Evolutionary conservation across 495 filamentous ascomycete genomes (phyloP), one percentile per base, ranked within the genome.

Genomic region (Neurospora tetrasperma): DNA sequence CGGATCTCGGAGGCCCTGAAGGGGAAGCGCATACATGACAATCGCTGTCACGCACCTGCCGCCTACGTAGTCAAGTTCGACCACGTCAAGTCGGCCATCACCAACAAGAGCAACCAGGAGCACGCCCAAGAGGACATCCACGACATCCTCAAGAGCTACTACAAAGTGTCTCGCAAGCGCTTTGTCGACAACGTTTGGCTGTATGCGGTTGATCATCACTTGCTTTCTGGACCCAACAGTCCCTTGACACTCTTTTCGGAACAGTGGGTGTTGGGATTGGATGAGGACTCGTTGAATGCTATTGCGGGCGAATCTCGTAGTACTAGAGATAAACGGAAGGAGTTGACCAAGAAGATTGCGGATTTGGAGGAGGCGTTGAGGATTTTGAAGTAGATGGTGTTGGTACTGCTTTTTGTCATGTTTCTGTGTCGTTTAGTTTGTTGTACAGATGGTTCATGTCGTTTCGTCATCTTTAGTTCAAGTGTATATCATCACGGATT

Each of bases 101-200:
- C 78, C 46, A 74, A 80, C 59, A 85, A 84, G 75, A 83, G 80
- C 70, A 91, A 89, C 74, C 46, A 71, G 0, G 76, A 86, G 1
- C 80, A 88, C 31, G 80, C 82, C 1, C 74, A 84, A 7, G 79
- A 85, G 70, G 83, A 88, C 3, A 83, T 92, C 4, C 86, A 90
- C 42, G 87, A 91, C 71, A 85, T 86, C 11, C 81, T 91, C 1
- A 70, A 83, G 39, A 80, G 86, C 0, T 92, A 91, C 78, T 91
- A 91, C 78, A 86, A 87, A 42, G 86, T 90, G 0, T 84, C 89
- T 0, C 79, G 76, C 5, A 86, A 86, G 62, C 82, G 85, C 0
- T 90, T 90, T 68, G 80, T 89, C n/a, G 89, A 91, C 75, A 84
- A 82, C 54, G 78, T 90, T 10, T 86, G 80, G 72, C 75, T 75